Base-by-base conservation (phyloP, 2,329 filamentous ascomycete genomes). In the Cercospora zeae-maydis region DNA sequence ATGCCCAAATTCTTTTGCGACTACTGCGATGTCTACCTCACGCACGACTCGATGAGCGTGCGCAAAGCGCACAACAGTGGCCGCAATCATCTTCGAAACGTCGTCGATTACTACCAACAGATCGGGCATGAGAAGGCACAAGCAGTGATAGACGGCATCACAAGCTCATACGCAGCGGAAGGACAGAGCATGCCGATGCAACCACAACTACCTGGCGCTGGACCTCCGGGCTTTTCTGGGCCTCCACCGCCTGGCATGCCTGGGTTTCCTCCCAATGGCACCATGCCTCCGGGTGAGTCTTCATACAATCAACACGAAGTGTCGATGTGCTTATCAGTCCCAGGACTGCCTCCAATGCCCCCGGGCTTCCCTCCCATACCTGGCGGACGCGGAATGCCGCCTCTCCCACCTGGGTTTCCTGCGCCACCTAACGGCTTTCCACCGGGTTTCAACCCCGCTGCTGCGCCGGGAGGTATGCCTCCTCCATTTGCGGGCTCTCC, bases 1-100 rank as follows among this genome's bases (percentile, higher is more conserved):
- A 75, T 75, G 73, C 73, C 73, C 54, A 75, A 75, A 66, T 75
- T 74, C 71, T 75, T 75, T 68, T 75, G 93, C 84, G 95, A 99
- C 79, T 99, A 99, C 80, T 99, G 95, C 86, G 95, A 99, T 89
- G 95, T 99, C 78, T 99, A 99, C 85, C 90, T 99, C 72, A 99
- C 95, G 70, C 95, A 99, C 85, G 95, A 99, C 84, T 96, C 92
- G 51, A 98, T 98, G 93, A 96, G 92, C 80, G 95, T 99, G 79
- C 93, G 95, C 73, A 98, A 98, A 82, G 95, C 95, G 55, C 95
- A 99, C 80, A 99, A 99, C 83, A 90, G 87, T 76, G 95, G 95
- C 66, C 88, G 93, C 73, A 99, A 99, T 81, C 95, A 99, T 76
- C 81, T 99, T 67, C 91, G 95, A 74, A 99, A 99, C 78, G 95